phyloP scores from a whole-genome alignment of 2,329 filamentous ascomycete species.

The Alternaria sp. region DNA sequence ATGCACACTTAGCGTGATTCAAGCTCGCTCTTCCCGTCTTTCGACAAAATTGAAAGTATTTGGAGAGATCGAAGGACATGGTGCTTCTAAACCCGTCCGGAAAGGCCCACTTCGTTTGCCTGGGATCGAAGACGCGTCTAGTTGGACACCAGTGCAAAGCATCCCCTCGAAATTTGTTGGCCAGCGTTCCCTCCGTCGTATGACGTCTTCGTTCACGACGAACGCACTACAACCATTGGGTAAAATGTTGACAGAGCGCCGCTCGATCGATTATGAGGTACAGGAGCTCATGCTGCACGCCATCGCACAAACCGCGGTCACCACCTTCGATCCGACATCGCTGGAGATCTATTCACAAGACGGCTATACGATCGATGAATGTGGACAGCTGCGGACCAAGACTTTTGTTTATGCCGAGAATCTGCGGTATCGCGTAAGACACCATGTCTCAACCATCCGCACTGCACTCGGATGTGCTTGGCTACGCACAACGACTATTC shows the following conservation, averaged over 20 bases:
- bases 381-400: conserved; percentile 8
- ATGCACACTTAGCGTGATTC: neutral
- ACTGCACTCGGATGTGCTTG: neutral
- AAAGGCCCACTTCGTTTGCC: neutral
- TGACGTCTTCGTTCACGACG: neutral
- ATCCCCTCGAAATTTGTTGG: neutral
- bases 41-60: neutral
- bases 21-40: neutral
- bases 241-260: neutral
- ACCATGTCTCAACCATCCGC: neutral
- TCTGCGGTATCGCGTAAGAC: neutral
- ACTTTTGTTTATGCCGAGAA: neutral
- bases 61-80: neutral
- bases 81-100: fast-evolving
- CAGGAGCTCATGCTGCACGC: conserved; percentile 18
- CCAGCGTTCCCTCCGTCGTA: neutral
- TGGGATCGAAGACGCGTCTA: neutral
- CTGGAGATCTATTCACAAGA: conserved; percentile 21
- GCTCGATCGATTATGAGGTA: neutral
- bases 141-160: neutral
- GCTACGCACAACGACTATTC: neutral
- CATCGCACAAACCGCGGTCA: conserved; percentile 12
- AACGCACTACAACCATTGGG: neutral
- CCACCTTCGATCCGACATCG: conserved; percentile 14
- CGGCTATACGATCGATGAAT: conserved; percentile 18